These are phyloP conservation scores for Pseudocercospora crystallina DNA, from an alignment of 2,329 filamentous ascomycete species.

Conservation along the genomic window DNA sequence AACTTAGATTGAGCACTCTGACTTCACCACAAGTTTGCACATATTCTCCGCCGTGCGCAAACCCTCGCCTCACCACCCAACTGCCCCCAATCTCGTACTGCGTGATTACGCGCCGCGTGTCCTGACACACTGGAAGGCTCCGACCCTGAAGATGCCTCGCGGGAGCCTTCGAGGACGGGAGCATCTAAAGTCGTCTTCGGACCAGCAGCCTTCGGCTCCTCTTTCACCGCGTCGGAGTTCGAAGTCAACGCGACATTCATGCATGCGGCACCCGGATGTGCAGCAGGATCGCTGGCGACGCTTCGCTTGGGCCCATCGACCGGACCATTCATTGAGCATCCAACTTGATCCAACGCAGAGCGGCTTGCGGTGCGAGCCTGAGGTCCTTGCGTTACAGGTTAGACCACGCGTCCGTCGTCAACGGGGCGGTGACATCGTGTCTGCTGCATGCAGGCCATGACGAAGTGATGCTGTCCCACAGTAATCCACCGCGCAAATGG, in stretches of 20 bases:
- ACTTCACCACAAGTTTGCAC: no score
- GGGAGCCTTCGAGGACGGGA: background rate
- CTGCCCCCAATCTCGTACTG: no score
- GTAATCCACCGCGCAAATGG: background rate
- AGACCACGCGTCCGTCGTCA: background rate
- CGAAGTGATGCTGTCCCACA: background rate
- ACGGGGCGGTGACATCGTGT: background rate
- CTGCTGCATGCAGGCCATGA: background rate
- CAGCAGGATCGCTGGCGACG: slow-evolving; percentile 6
- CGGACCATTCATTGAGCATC: background rate
- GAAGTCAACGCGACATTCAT: slow-evolving; percentile 12
- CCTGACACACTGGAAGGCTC: no score
- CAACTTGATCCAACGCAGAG: background rate
- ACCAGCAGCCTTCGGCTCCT: slow-evolving; percentile 18
- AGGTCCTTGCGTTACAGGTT: background rate
- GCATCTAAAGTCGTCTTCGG: background rate
- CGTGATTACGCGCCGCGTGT: no score
- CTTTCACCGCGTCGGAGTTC: slow-evolving; percentile 21
- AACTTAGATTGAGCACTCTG: no score
- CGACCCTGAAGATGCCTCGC: no score
- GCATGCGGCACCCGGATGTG: slow-evolving; percentile 5
- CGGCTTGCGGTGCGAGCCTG: background rate
- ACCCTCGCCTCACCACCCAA: no score
- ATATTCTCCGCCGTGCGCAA: no score
- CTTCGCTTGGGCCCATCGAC: background rate